These are phyloP conservation scores for Phytophthora citrophthora DNA, from an alignment of 352 stramenopile species.

Conservation along the genomic window DNA sequence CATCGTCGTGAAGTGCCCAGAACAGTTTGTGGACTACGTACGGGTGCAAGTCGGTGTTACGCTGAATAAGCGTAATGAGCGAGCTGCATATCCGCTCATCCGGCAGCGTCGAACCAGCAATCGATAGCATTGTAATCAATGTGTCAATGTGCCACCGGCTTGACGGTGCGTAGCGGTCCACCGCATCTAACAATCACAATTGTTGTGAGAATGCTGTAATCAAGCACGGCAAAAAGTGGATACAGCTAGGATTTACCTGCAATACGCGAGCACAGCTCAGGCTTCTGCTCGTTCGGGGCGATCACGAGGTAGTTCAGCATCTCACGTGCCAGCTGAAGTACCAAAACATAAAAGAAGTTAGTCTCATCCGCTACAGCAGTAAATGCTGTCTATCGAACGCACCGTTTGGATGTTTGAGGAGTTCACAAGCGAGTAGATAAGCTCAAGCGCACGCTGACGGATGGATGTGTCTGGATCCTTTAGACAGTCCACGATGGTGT, in stretches of 20 bases:
- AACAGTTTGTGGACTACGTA: slow-evolving; percentile 98
- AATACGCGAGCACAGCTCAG: slow-evolving; percentile 95
- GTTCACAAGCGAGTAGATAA: slow-evolving; percentile 99
- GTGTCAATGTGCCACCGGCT: slow-evolving; percentile 96
- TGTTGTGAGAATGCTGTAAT: slow-evolving; percentile 6
- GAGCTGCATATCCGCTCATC: slow-evolving; percentile 94
- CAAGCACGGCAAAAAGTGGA: neutral
- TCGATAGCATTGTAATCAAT: slow-evolving; percentile 98
- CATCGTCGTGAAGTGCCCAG: slow-evolving; percentile 95
- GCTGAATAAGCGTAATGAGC: slow-evolving; percentile 97
- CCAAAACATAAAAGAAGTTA: neutral
- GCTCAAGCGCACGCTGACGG: slow-evolving; percentile 97
- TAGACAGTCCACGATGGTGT: slow-evolving; percentile 95
- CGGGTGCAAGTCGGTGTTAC: slow-evolving; percentile 86
- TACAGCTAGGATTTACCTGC: slow-evolving; percentile 64
- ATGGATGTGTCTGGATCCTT: slow-evolving; percentile 99
- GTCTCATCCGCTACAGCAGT: neutral
- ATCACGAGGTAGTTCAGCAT: slow-evolving; percentile 99
- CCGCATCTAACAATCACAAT: slow-evolving; percentile 58
- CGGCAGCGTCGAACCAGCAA: slow-evolving; percentile 94
- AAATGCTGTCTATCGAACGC: slow-evolving; percentile 10
- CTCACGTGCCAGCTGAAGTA: slow-evolving; percentile 92
- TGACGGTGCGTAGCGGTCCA: slow-evolving; percentile 83
- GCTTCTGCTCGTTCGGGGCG: slow-evolving; percentile 94
- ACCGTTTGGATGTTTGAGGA: slow-evolving; percentile 95